Base-by-base conservation (phyloP, 2,329 filamentous ascomycete genomes). In the Neonectria ditissima region DNA sequence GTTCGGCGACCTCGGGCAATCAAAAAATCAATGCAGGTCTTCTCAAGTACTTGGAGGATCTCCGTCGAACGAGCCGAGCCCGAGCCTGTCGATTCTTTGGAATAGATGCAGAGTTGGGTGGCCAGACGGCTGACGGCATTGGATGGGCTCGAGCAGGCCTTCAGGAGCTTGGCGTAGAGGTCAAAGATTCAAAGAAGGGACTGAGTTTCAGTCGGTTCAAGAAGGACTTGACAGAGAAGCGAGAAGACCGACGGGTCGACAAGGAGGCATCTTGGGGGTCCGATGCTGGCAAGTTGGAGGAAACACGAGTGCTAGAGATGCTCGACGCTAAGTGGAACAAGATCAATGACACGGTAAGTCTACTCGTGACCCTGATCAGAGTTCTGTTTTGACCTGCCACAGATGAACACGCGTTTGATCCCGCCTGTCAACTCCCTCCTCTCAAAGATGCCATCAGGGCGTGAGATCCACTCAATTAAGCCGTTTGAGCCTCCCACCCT, bases 61-160 rank as follows among this genome's bases (percentile, higher is more conserved):
- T 98, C 20, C 84, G 89, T 16, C 85, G 89, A 54, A 92, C 92
- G 1, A 89, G 92, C 44, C 87, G 92, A 55, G 95, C 92, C 22
- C 94, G 93, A 69, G 94, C 94, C 0, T 97, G 94, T 74, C 87
- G 96, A 1, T 97, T 98, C 76, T 90, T 97, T 60, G 96, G 90
- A 1, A 91, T 98, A 53, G 94, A 97, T 76, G 92, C 94, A 2
- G 96, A 99, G 74, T 76, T 94, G 11, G 88, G 89, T 1, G 93
- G 92, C 0, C 90, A 95, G 78, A 92, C 91, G 1, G 96, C 94
- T 1, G 91, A 91, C 55, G 96, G 88, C 0, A 92, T 99, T 62
- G 94, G 92, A 1, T 98, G 95, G 94, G 80, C 97, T 48, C 84
- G 88, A 44, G 94, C 91, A 7, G 94, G 91, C 0, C 87, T 91